These are phyloP conservation scores for Sugiyamaella xylanicola DNA, from an alignment of 1,139 yeast genomes.

Conservation along the genomic window DNA sequence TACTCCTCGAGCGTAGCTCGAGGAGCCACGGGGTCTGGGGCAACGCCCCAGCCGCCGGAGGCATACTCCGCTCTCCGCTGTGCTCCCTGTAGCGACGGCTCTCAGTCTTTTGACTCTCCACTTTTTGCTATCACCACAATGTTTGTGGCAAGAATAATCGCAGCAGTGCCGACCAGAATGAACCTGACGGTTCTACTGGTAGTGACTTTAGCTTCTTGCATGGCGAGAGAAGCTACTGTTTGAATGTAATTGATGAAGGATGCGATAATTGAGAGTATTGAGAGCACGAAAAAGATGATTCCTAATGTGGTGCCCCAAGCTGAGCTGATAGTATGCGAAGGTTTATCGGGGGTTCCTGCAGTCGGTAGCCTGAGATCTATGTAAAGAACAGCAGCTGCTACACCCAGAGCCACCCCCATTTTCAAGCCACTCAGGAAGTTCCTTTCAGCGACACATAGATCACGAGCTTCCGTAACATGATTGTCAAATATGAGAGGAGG, in stretches of 20 bases:
- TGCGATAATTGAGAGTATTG: conserved; percentile 28
- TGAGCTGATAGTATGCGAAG: conserved; percentile 15
- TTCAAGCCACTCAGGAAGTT: conserved; percentile 39
- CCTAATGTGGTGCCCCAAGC: conserved; percentile 27
- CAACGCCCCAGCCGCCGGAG: too few relatives aligned
- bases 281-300: conserved; percentile 29
- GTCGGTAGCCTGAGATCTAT: conserved; percentile 28
- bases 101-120: background rate
- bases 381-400: conserved; percentile 38
- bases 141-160: conserved; percentile 31
- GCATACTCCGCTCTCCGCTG: too few relatives aligned
- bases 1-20: too few relatives aligned
- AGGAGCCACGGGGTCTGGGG: too few relatives aligned
- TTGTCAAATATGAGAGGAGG: conserved; percentile 36
- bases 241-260: conserved; percentile 32
- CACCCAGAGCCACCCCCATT: conserved; percentile 34
- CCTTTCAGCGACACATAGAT: conserved; percentile 42
- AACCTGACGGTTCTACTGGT: conserved; percentile 26
- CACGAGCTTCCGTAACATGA: conserved; percentile 42
- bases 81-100: too few relatives aligned
- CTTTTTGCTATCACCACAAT: conserved; percentile 25
- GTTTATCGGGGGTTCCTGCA: background rate
- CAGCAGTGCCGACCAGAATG: conserved; percentile 28
- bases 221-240: conserved; percentile 31
- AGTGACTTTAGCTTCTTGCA: conserved; percentile 32